Evolutionary conservation across 345 rosid genomes (phyloP).

Genomic region (Firmiana major): DNA sequence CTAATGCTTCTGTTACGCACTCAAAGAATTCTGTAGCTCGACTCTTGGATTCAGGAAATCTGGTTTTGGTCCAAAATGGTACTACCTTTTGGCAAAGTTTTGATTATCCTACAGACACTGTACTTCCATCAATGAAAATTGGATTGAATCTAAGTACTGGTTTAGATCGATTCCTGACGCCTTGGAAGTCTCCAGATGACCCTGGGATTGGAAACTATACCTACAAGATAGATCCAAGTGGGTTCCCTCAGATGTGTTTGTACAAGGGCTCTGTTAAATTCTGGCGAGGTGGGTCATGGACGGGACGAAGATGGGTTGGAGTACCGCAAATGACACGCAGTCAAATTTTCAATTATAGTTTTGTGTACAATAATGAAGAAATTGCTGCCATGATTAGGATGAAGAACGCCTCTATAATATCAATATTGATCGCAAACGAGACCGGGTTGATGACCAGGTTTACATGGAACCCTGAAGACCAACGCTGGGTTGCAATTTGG

Average conservation of each 20-base stretch:
- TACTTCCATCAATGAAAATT: constrained; percentile 53
- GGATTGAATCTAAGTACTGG: constrained; percentile 42
- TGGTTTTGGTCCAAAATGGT: constrained; percentile 35
- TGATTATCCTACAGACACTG: constrained; percentile 55
- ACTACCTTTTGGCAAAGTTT: constrained; percentile 59
- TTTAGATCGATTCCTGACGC: constrained; percentile 26
- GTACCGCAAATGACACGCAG: constrained; percentile 46
- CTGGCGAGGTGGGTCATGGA: constrained; percentile 67
- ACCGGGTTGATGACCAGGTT: constrained; percentile 34
- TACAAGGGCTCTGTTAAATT: constrained; percentile 27
- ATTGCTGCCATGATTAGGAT: constrained; percentile 21
- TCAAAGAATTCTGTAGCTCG: constrained; percentile 29
- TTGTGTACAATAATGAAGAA: constrained; percentile 30
- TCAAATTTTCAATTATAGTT: constrained; percentile 25
- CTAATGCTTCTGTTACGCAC: constrained; percentile 26
- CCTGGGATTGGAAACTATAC: constrained; percentile 42
- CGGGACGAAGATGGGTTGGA: constrained; percentile 56
- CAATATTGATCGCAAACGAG: constrained; percentile 48
- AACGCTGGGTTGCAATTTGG: constrained; percentile 40
- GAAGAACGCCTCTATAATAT: constrained; percentile 24
- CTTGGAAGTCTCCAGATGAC: constrained; percentile 52
- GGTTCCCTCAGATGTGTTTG: constrained; percentile 44
- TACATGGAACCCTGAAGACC: constrained; percentile 43
- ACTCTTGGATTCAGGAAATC: constrained; percentile 59
- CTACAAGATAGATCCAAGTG: constrained; percentile 35